Evolutionary conservation across 2,329 filamentous ascomycete genomes (phyloP).

Genomic region (Ascosphaera pollenicola): DNA sequence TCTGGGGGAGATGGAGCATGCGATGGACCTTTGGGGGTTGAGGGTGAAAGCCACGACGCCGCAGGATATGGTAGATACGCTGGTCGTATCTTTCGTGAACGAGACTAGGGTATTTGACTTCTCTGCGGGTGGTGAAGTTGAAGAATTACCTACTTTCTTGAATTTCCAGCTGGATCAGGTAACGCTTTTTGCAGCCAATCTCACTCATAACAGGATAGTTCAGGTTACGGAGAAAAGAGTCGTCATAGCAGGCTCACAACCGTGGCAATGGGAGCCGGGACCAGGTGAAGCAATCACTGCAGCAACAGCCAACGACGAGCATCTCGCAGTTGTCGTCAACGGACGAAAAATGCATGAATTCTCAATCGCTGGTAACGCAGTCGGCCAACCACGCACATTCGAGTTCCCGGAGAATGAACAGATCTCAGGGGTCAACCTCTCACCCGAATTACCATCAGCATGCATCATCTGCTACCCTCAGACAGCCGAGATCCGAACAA

Average conservation of each 20-base stretch:
- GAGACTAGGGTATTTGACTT: slow-evolving; percentile 74
- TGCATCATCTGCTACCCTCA: slow-evolving; percentile 79
- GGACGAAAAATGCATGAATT: slow-evolving; percentile 53
- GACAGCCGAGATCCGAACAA: slow-evolving; percentile 53
- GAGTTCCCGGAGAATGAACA: slow-evolving; percentile 47
- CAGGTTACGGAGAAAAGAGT: slow-evolving; percentile 47
- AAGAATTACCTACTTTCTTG: slow-evolving; percentile 60
- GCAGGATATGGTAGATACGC: slow-evolving; percentile 33
- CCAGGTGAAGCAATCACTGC: slow-evolving; percentile 42
- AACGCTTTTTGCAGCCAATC: slow-evolving; percentile 49
- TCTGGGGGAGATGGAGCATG: slow-evolving; percentile 54
- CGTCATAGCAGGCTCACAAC: slow-evolving; percentile 14
- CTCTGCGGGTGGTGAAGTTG: slow-evolving; percentile 49
- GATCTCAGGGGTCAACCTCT: slow-evolving; percentile 64
- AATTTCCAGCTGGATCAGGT: slow-evolving; percentile 46
- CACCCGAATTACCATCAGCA: slow-evolving; percentile 37
- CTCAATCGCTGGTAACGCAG: slow-evolving; percentile 31
- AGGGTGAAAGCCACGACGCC: slow-evolving; percentile 23
- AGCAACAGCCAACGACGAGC: slow-evolving; percentile 49
- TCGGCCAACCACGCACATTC: slow-evolving; percentile 36
- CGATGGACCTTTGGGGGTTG: slow-evolving; percentile 53
- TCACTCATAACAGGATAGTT: slow-evolving; percentile 41
- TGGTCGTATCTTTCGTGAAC: slow-evolving; percentile 60
- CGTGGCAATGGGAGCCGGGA: not conserved
- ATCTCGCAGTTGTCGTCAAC: slow-evolving; percentile 51